Evolutionary conservation across 345 rosid genomes (phyloP).

Genomic region (Erodium maritimum): DNA sequence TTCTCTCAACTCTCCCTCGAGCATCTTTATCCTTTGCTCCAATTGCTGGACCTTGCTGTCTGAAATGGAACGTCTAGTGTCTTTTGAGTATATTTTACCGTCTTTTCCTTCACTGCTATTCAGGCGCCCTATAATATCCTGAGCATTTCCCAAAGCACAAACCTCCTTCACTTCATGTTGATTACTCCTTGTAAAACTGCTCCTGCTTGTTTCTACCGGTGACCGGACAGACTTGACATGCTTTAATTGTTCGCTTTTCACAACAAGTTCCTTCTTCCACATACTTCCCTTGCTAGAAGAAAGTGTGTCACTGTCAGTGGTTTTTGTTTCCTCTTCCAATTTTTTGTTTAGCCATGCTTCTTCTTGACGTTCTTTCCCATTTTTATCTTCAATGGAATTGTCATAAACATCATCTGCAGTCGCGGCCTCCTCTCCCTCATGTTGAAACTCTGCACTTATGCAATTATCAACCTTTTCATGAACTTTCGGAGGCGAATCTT

Average conservation of each 20-base stretch:
- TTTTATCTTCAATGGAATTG: conserved; percentile 16
- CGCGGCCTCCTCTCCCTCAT: conserved; percentile 2
- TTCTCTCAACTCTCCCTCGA: conserved; percentile 84
- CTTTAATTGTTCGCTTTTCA: conserved; percentile 39
- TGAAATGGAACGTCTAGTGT: conserved; percentile 25
- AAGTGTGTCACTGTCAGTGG: conserved; percentile 10
- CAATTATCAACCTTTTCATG: conserved; percentile 8
- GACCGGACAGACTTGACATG: conserved; percentile 73
- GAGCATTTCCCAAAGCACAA: conserved; percentile 15
- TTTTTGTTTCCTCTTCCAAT: conserved; percentile 16
- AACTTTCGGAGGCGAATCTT: conserved; percentile 16
- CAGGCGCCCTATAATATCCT: conserved; percentile 19
- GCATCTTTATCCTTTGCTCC: conserved; percentile 57
- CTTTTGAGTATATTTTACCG: conserved; percentile 39
- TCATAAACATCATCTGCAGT: conserved; percentile 10
- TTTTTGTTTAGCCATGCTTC: conserved; percentile 13
- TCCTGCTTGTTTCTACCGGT: conserved; percentile 34
- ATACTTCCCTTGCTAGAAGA: conserved; percentile 19
- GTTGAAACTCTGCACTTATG: background rate
- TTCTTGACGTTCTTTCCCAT: conserved; percentile 8
- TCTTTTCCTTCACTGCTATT: conserved; percentile 33
- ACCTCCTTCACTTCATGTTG: conserved; percentile 27
- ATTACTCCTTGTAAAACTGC: conserved; percentile 30
- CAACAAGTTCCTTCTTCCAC: conserved; percentile 24
- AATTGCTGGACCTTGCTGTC: conserved; percentile 53